Base-by-base conservation (phyloP, 495 filamentous ascomycete species). In the Tuber umbilicatum region DNA sequence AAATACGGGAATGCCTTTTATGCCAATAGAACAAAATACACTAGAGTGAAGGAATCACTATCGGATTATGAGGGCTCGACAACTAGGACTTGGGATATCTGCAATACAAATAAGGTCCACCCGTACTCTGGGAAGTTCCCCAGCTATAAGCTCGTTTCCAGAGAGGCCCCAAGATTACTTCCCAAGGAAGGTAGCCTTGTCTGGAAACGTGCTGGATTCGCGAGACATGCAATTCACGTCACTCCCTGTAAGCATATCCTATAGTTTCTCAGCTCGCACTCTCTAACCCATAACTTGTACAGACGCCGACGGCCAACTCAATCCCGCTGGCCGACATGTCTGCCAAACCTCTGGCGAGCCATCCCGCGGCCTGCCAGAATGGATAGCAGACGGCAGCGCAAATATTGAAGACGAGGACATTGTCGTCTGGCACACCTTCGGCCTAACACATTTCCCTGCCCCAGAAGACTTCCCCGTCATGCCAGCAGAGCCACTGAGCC, bases 341-440 rank as follows among this genome's bases (percentile, higher is more conserved):
- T 94, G 94, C 0, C 94, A 97, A 83, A 97, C 93, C 9, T 93
- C 91, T 0, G 94, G 94, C 80, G 91, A 93, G 77, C 92, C 93
- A 5, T 91, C 92, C 0, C 83, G 85, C 27, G 94, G 93, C 14
- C 84, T 97, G 0, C 91, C 93, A 0, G 88, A 90, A 75, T 97
- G 94, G 94, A 92, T 97, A 75, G 89, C 87, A 10, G 89, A 93
- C 73, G 89, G 90, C n/a, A 85, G 84, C 64, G 88, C 86, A 78
- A 89, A 85, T 50, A 91, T 97, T 77, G 92, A 92, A 39, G 91
- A 97, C 84, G 91, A 90, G 10, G 92, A 98, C 83, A 84, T 97
- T 37, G 94, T 98, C 4, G 87, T 98, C 35, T 98, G 94, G 94
- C 94, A 98, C 84, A 98, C 94, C 0, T 98, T 97, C 80, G 94